phyloP scores from a whole-genome alignment of 352 stramenopile species.

The Phytophthora rubi region DNA sequence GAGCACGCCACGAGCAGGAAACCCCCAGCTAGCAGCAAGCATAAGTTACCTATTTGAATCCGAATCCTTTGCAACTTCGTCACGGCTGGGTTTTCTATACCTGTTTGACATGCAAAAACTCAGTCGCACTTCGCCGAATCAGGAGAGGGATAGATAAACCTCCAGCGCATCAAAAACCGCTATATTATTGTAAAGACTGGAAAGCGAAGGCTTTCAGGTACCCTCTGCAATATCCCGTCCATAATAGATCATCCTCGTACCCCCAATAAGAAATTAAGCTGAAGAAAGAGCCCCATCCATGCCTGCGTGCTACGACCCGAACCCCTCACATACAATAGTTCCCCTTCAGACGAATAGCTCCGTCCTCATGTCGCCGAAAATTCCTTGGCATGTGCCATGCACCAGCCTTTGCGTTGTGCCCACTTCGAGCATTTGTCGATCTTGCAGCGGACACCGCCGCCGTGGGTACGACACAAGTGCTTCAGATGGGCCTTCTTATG shows the following conservation, averaged over 20 bases:
- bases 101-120: not conserved
- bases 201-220: slow-evolving; percentile 20
- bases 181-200: slow-evolving; percentile 39
- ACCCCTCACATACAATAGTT: not conserved
- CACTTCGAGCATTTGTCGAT: slow-evolving; percentile 83
- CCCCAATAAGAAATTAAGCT: slow-evolving; percentile 40
- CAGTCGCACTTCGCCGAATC: not conserved
- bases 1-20: not conserved
- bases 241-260: slow-evolving; percentile 34
- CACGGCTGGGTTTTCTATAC: not conserved
- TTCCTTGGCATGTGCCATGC: slow-evolving; percentile 89
- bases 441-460: slow-evolving; percentile 86
- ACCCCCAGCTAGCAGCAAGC: not conserved
- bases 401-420: slow-evolving; percentile 89
- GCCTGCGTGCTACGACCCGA: no score
- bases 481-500: slow-evolving; percentile 90
- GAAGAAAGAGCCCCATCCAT: not conserved
- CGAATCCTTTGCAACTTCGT: not conserved
- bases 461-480: slow-evolving; percentile 86
- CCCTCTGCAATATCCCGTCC: slow-evolving; percentile 30
- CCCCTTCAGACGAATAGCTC: slow-evolving; percentile 17
- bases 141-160: not conserved
- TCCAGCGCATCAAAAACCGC: slow-evolving; percentile 24
- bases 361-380: slow-evolving; percentile 45
- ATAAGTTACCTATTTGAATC: not conserved